Conservation (phyloP, 2,329 filamentous ascomycete genomes). For the Triangularia setosa region DNA sequence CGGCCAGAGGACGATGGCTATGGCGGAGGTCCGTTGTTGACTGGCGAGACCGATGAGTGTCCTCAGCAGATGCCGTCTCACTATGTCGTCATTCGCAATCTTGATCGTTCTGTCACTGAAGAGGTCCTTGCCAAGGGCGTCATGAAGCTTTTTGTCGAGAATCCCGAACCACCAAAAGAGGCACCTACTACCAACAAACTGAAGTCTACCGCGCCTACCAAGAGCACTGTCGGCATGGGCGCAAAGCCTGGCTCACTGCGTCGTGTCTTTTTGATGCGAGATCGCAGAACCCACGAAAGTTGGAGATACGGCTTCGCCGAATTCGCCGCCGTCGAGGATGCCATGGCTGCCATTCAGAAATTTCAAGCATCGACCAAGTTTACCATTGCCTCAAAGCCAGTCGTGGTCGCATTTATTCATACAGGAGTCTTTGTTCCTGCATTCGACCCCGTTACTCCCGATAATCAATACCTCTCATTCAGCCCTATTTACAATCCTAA, state of each 20-base stretch:
- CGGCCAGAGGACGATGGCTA: constrained; percentile 32
- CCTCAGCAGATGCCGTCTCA: constrained; percentile 60
- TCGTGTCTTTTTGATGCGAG: constrained; percentile 72
- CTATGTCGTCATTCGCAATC: constrained; percentile 69
- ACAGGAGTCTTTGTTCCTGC: constrained; percentile 81
- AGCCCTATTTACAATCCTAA: constrained; percentile 64
- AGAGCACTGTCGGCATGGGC: constrained; percentile 58
- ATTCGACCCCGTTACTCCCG: constrained; percentile 51
- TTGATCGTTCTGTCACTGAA: constrained; percentile 68
- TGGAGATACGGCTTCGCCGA: constrained; percentile 83
- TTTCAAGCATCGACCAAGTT: constrained; percentile 70
- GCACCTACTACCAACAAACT: constrained; percentile 48
- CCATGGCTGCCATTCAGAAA: constrained; percentile 68
- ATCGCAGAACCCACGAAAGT: constrained; percentile 65
- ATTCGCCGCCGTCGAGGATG: constrained; percentile 72
- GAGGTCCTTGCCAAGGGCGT: constrained; percentile 69
- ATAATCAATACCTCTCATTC: constrained; percentile 63
- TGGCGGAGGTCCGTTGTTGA: constrained; percentile 35
- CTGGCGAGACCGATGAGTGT: constrained; percentile 42
- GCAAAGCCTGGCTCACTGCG: constrained; percentile 71
- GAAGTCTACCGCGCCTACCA: constrained; percentile 56
- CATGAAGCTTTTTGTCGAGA: constrained; percentile 65
- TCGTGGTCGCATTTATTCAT: constrained; percentile 71
- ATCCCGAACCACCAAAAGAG: constrained; percentile 46
- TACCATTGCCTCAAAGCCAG: constrained; percentile 70